phyloP scores from a whole-genome alignment of 2,329 filamentous ascomycete genomes.

The Hysterium pulicare region DNA sequence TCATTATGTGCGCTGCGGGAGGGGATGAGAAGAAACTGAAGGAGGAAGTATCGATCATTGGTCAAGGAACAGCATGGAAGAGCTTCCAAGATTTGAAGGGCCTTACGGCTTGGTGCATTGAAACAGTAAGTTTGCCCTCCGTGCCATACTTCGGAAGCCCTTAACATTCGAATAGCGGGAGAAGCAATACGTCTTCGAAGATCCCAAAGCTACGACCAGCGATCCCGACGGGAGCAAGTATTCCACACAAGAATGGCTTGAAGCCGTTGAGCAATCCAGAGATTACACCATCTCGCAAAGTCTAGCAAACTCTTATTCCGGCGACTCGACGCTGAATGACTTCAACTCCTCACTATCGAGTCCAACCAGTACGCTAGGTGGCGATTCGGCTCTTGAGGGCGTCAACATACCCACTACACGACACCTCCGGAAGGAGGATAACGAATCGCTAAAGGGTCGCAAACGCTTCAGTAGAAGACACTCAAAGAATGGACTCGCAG shows the following conservation, averaged over 20 bases:
- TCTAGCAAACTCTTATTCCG: slow-evolving; percentile 63
- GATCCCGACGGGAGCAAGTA: slow-evolving; percentile 63
- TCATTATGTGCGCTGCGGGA: slow-evolving; percentile 85
- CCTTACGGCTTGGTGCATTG: slow-evolving; percentile 81
- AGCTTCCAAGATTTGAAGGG: slow-evolving; percentile 83
- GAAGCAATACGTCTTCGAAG: slow-evolving; percentile 90
- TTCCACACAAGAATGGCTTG: slow-evolving; percentile 87
- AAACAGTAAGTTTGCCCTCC: slow-evolving; percentile 68
- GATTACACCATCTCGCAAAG: slow-evolving; percentile 78
- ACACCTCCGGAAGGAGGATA: slow-evolving; percentile 49
- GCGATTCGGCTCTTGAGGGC: slow-evolving; percentile 42
- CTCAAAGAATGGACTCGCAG: slow-evolving; percentile 88
- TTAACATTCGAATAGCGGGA: slow-evolving; percentile 59
- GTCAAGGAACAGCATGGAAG: slow-evolving; percentile 72
- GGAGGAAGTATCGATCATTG: slow-evolving; percentile 80
- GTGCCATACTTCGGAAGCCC: neutral
- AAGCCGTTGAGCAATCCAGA: slow-evolving; percentile 78
- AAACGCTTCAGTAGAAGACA: slow-evolving; percentile 85
- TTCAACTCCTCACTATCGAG: slow-evolving; percentile 63
- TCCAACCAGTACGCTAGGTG: slow-evolving; percentile 69
- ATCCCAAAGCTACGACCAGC: slow-evolving; percentile 69
- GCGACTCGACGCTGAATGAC: slow-evolving; percentile 44
- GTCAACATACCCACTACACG: slow-evolving; percentile 52
- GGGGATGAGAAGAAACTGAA: slow-evolving; percentile 96
- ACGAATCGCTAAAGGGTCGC: slow-evolving; percentile 55